Evolutionary conservation across 371 early-diverging fungal species (phyloP).

Genomic region (Sporodiniella umbellata): DNA sequence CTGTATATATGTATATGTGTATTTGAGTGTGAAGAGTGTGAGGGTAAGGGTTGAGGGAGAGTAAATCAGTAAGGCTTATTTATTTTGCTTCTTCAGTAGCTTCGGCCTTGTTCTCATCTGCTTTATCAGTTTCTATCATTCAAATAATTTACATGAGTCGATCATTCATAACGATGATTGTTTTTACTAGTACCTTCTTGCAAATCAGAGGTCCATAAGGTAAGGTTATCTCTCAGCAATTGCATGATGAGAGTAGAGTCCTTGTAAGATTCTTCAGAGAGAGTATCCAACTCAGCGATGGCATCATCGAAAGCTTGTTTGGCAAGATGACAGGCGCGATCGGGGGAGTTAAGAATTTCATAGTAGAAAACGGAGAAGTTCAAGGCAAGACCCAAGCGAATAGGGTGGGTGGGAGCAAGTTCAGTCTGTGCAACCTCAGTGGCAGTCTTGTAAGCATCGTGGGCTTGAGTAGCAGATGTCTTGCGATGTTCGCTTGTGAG

Average conservation of each 20-base stretch:
- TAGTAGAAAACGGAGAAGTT: conserved; percentile 99
- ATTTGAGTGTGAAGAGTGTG: neutral
- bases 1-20: neutral
- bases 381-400: conserved; percentile 98
- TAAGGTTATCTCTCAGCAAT: conserved; percentile 98
- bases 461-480: conserved; percentile 83
- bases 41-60: neutral
- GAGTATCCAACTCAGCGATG: conserved; percentile 95
- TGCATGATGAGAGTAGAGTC: conserved; percentile 99
- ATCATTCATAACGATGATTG: no score
- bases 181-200: conserved; percentile 60
- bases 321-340: conserved; percentile 98
- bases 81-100: conserved; percentile 24
- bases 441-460: conserved; percentile 96
- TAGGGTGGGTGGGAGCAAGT: conserved; percentile 97
- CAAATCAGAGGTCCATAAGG: conserved; percentile 98
- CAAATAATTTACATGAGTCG: neutral
- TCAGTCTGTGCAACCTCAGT: conserved; percentile 92
- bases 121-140: conserved; percentile 17
- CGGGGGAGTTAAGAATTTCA: conserved; percentile 98
- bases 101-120: conserved; percentile 21
- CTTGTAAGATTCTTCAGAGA: conserved; percentile 99
- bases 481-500: conserved; percentile 82
- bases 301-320: conserved; percentile 99
- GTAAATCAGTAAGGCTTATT: conserved; percentile 1